Percentiles rank a stretch among this genome's conserved stretches.
phyloP scores from a whole-genome alignment of 1,284 basidiomycete genomes.

The Trichosporon coremiiforme region DNA sequence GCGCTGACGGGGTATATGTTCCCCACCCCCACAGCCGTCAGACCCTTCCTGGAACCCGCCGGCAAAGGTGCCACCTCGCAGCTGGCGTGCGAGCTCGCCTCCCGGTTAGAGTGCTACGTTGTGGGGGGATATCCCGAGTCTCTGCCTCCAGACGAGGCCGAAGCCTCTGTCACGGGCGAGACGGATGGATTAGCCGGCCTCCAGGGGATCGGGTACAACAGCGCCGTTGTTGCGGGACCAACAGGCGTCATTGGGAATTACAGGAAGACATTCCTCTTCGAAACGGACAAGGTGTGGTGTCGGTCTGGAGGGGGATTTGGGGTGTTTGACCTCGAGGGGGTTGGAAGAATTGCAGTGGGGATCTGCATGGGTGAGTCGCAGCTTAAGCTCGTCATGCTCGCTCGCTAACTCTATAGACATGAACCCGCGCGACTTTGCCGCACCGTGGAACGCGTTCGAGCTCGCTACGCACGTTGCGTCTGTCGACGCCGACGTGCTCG shows the following conservation, averaged over 20 bases:
- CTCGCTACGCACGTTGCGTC: constrained; percentile 67
- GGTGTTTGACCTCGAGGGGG: constrained; percentile 65
- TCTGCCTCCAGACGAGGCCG: constrained; percentile 16
- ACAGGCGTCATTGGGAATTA: constrained; percentile 71
- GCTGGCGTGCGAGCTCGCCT: constrained; percentile 70
- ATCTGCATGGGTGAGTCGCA: constrained; percentile 78
- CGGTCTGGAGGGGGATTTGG: constrained; percentile 73
- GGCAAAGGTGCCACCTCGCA: constrained; percentile 68
- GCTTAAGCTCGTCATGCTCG: no score
- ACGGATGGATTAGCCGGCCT: no score
- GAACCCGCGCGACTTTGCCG: constrained; percentile 65
- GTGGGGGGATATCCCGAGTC: constrained; percentile 73
- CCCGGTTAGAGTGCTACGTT: constrained; percentile 69
- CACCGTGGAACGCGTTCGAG: constrained; percentile 71
- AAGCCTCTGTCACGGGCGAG: neutral
- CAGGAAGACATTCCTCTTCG: constrained; percentile 83
- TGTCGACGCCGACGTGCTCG: constrained; percentile 64
- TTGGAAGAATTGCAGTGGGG: constrained; percentile 66
- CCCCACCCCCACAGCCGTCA: constrained; percentile 66
- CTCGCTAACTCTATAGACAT: constrained; percentile 60
- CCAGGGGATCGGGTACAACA: constrained; percentile 71
- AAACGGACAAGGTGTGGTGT: constrained; percentile 83
- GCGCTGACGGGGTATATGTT: constrained; percentile 75
- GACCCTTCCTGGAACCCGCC: constrained; percentile 73
- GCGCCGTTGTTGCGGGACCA: constrained; percentile 70